Conservation (phyloP, 164 flowering plant genomes). For the Cinnamomum chago region DNA sequence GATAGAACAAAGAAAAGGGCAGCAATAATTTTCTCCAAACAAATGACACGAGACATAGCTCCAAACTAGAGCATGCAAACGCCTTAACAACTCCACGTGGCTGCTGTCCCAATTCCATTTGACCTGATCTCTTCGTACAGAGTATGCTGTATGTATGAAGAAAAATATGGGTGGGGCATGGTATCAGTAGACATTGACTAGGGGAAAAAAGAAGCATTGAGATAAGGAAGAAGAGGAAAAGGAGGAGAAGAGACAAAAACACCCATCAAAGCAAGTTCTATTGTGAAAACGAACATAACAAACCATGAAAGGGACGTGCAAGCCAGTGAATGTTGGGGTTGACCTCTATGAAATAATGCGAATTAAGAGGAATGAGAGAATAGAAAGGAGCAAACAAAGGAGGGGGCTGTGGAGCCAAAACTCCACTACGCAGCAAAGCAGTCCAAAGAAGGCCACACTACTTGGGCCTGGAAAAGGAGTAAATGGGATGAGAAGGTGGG, state of each 20-base stretch:
- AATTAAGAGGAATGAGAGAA: background rate
- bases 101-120: no score
- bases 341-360: background rate
- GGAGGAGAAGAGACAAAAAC: background rate
- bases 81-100: background rate
- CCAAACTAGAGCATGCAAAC: background rate
- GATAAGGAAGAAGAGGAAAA: background rate
- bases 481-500: background rate
- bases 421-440: background rate
- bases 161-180: background rate
- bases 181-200: background rate
- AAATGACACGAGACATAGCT: background rate
- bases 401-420: background rate
- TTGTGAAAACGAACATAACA: background rate
- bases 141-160: background rate
- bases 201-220: background rate
- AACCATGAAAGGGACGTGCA: slow-evolving; percentile 6
- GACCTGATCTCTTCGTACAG: no score
- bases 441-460: background rate
- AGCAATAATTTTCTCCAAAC: background rate
- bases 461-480: background rate
- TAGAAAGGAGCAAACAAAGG: background rate
- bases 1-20: background rate
- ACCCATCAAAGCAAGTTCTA: background rate
- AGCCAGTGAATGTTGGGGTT: slow-evolving; percentile 1